Evolutionary conservation across 495 filamentous ascomycete genomes (phyloP), one percentile per base, ranked within the genome.

Genomic region (Evernia prunastri): DNA sequence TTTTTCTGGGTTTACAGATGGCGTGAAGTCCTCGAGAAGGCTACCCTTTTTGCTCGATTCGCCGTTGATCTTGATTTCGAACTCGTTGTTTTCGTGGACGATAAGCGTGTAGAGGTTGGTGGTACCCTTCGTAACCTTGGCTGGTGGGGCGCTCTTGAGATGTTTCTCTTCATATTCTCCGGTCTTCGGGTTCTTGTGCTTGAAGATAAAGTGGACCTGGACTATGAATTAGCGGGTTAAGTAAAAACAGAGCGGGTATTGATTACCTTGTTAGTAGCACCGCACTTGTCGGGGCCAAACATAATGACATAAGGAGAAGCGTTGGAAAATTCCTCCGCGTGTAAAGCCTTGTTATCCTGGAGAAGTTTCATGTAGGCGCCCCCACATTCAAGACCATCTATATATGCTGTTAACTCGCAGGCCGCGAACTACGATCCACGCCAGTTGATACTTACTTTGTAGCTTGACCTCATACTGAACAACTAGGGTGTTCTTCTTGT

Each of bases 111-210:
- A 99, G 54, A 99, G 85, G 69, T 92, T 86, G 60, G 91, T 89
- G 67, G 88, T 86, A 33, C 51, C 51, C 86, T 97, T 97, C 79
- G 84, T 83, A 74, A 93, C 95, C 71, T 86, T 87, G 72, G 93
- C 92, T 58, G 86, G 79, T 49, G 95, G 91, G 47, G 94, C 86
- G 70, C 83, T 82, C 75, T 84, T 89, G 60, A 97, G 83, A 80
- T 99, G 95, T 86, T 99, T 99, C 89, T 99, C 95, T 84, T 97
- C 94, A 71, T 99, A 99, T 78, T 97, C 93, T 77, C 94, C 92
- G 58, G 91, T 97, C 89, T 96, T 97, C 72, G 95, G 95, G 86
- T 97, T 99, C 89, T 97, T 99, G 89, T 97, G 95, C 75, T 94
- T 93, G 88, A 99, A 95, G 78, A 99, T 99, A 80, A 99, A 96